phyloP scores from a whole-genome alignment of 2,329 filamentous ascomycete genomes.

The Aspergillus thermomutatus region DNA sequence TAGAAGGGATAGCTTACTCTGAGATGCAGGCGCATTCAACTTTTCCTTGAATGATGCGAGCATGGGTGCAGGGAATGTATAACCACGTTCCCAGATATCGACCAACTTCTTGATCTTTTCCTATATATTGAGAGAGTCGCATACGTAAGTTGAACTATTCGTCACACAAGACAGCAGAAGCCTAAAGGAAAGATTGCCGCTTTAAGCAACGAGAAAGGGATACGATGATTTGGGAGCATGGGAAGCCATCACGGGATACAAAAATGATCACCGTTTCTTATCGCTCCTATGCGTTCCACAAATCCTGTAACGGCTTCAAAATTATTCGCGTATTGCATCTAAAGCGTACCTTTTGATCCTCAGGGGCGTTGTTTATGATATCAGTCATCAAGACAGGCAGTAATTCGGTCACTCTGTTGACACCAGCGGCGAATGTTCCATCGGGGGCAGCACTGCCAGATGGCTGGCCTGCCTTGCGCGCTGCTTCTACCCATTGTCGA shows the following conservation, averaged over 20 bases:
- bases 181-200: conserved; percentile 14
- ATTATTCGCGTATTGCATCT: conserved; percentile 27
- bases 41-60: conserved; percentile 81
- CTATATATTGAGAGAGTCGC: conserved; percentile 54
- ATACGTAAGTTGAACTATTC: conserved; percentile 50
- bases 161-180: conserved; percentile 21
- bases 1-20: conserved; percentile 57
- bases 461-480: conserved; percentile 78
- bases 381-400: conserved; percentile 94
- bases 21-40: conserved; percentile 58
- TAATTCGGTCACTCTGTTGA: conserved; percentile 93
- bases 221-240: conserved; percentile 23
- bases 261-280: conserved; percentile 25
- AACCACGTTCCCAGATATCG: conserved; percentile 96
- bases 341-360: conserved; percentile 92
- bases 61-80: conserved; percentile 80
- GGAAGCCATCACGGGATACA: conserved; percentile 22
- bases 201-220: conserved; percentile 22
- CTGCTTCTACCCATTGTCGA: conserved; percentile 96
- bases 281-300: conserved; percentile 26
- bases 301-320: conserved; percentile 27
- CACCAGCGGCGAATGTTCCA: conserved; percentile 90
- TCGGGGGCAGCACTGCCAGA: conserved; percentile 77
- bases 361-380: conserved; percentile 80
- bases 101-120: conserved; percentile 94